Base-by-base conservation (phyloP, 768 basidiomycete genomes). In the Pleurotus giganteus region DNA sequence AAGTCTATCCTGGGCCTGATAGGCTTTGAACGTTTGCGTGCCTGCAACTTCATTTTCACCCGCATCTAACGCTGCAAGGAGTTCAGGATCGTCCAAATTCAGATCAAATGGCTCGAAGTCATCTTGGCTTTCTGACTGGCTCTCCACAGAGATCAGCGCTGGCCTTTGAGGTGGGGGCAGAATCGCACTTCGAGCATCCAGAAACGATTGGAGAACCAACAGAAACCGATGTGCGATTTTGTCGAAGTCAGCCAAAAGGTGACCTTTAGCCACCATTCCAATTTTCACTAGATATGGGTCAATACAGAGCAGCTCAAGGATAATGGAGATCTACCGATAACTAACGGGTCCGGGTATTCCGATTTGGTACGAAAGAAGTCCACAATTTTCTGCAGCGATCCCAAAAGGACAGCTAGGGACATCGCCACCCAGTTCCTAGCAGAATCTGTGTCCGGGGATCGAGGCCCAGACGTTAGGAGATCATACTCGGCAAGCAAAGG, bases 101-200 rank as follows among this genome's bases (percentile, higher is more conserved):
- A 86, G 63, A 41, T 73, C 71, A 21, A 65, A 51, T 23, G 59
- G 58, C 13, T 78, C 82, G 58, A 84, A 93, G 50, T 87, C 84
- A 54, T 92, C 89, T 63, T 94, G 90, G 58, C 87, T 91, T 57
- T 92, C 91, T 24, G 36, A n/a, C 61, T 83, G 81, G 41, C 77
- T 78, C 32, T 80, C 80, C 15, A 64, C 65, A 6, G 60, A 58
- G 13, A 42, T 57, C 31, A 63, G 63, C 28, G 57, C 43, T 52
- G 54, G 58, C n/a, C 66, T 57, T 26, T 69, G 65, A 0, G 74
- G 77, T 17, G 68, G 68, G 8, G 83, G 83, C 24, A 88, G 60
- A 27, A 77, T 76, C 11, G 58, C 66, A 11, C 69, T 63, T 29
- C 90, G 77, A 15, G 77, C 79, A 55, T 85, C 71, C 9, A 94